A percentile compares a stretch with the other conserved stretches of the same genome.
phyloP scores from a whole-genome alignment of 2,329 filamentous ascomycete species.

The Chaetomium sp. region DNA sequence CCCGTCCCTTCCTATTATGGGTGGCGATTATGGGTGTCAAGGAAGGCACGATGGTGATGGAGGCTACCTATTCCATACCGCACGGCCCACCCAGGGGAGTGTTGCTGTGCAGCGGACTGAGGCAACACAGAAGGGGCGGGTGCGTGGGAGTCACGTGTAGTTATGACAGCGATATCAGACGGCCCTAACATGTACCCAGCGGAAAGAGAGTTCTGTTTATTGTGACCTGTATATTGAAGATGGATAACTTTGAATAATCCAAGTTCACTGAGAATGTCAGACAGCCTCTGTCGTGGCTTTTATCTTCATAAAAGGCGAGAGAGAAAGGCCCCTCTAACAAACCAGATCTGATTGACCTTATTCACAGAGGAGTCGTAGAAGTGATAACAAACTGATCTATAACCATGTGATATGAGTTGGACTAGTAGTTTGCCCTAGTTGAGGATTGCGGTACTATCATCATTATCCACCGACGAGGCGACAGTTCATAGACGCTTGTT shows the following conservation, averaged over 20 bases:
- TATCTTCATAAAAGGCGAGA: background rate
- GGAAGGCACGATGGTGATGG: conserved; percentile 7
- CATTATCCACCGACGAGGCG: too few relatives aligned
- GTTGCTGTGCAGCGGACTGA: background rate
- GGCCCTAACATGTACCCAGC: background rate
- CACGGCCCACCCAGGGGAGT: background rate
- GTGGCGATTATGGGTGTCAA: conserved; percentile 6
- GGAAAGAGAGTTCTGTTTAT: too few relatives aligned
- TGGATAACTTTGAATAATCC: background rate
- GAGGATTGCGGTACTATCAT: background rate
- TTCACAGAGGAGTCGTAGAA: background rate
- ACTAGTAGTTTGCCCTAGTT: background rate
- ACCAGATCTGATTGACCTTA: background rate
- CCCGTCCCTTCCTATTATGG: conserved; percentile 5
- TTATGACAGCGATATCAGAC: background rate
- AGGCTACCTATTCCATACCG: background rate
- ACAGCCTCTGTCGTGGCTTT: background rate
- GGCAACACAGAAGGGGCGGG: background rate
- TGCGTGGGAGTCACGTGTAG: background rate
- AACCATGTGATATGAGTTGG: background rate
- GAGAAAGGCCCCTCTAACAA: background rate
- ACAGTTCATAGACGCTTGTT: background rate
- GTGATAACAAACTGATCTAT: background rate
- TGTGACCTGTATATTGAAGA: background rate
- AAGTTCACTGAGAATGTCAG: background rate